These are phyloP conservation scores for Xylariaceae sp. DNA, from an alignment of 2,329 filamentous ascomycete genomes.

Conservation along the genomic window DNA sequence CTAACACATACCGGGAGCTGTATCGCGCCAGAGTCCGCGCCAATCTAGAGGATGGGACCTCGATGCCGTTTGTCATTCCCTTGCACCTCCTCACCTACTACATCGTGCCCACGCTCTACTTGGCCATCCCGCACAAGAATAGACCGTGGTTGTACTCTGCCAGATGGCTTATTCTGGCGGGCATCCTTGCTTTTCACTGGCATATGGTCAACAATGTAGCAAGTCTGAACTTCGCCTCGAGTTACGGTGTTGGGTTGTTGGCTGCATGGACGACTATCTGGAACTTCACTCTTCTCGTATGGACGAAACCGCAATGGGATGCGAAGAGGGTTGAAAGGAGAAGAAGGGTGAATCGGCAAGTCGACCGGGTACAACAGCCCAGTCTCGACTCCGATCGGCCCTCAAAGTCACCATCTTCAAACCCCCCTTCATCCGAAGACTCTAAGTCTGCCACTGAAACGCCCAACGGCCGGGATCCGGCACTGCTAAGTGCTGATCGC, in stretches of 20 bases:
- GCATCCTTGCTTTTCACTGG: slow-evolving; percentile 41
- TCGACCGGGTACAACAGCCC: not conserved
- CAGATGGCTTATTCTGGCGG: slow-evolving; percentile 45
- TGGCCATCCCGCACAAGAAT: slow-evolving; percentile 49
- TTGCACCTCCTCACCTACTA: slow-evolving; percentile 44
- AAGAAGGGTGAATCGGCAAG: slow-evolving; percentile 18
- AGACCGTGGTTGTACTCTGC: slow-evolving; percentile 47
- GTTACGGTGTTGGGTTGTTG: slow-evolving; percentile 48
- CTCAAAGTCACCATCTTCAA: not conserved
- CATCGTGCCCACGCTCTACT: slow-evolving; percentile 49
- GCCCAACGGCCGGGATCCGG: not conserved
- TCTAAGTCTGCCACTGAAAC: not conserved
- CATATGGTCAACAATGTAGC: slow-evolving; percentile 39
- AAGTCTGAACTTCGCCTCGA: slow-evolving; percentile 47
- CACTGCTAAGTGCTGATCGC: not conserved
- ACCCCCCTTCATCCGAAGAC: not conserved
- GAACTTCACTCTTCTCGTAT: slow-evolving; percentile 46
- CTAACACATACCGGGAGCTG: slow-evolving; percentile 26
- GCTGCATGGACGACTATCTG: slow-evolving; percentile 48
- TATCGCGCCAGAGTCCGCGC: slow-evolving; percentile 28
- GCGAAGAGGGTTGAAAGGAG: slow-evolving; percentile 45
- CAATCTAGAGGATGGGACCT: slow-evolving; percentile 35
- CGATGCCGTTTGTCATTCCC: slow-evolving; percentile 48
- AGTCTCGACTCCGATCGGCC: not conserved
- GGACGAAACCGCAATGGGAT: slow-evolving; percentile 52